Conservation (phyloP, 169 alveolate species). For the Cyclospora cayetanensis region DNA sequence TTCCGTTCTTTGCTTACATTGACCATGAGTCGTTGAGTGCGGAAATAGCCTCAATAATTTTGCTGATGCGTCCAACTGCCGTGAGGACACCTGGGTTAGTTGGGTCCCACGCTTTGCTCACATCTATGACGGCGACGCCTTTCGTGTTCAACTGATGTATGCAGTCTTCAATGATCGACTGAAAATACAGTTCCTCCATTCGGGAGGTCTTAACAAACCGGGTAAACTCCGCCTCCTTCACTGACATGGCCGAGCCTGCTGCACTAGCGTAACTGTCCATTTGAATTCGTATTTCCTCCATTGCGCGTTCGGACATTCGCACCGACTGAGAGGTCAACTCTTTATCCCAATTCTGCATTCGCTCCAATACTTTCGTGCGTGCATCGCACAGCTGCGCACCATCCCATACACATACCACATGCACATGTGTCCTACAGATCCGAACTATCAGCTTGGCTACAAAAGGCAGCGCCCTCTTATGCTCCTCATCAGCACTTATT, state of each 20-base stretch:
- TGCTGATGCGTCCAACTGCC: slow-evolving; percentile 56
- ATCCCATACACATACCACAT: not conserved
- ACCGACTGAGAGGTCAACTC: slow-evolving; percentile 45
- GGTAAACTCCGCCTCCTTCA: slow-evolving; percentile 54
- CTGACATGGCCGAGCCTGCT: slow-evolving; percentile 57
- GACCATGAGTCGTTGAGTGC: slow-evolving; percentile 30
- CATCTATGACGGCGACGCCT: slow-evolving; percentile 57
- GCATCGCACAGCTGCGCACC: slow-evolving; percentile 54
- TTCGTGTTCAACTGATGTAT: not conserved
- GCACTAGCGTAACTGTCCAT: slow-evolving; percentile 64
- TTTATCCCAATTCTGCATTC: slow-evolving; percentile 48
- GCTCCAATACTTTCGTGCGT: slow-evolving; percentile 27
- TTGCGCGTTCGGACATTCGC: slow-evolving; percentile 62
- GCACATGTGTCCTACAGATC: no score
- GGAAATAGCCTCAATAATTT: slow-evolving; percentile 36
- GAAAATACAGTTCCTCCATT: slow-evolving; percentile 59
- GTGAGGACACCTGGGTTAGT: slow-evolving; percentile 50
- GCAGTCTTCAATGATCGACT: slow-evolving; percentile 55
- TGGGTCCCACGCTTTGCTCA: slow-evolving; percentile 60
- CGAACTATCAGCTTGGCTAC: no score
- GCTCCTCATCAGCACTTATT: no score
- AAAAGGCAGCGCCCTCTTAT: no score
- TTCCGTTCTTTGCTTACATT: no score
- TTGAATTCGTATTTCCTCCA: slow-evolving; percentile 62
- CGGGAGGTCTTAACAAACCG: slow-evolving; percentile 54